phyloP scores from a whole-genome alignment of 257 asterid genomes.

The Solanum rostratum region DNA sequence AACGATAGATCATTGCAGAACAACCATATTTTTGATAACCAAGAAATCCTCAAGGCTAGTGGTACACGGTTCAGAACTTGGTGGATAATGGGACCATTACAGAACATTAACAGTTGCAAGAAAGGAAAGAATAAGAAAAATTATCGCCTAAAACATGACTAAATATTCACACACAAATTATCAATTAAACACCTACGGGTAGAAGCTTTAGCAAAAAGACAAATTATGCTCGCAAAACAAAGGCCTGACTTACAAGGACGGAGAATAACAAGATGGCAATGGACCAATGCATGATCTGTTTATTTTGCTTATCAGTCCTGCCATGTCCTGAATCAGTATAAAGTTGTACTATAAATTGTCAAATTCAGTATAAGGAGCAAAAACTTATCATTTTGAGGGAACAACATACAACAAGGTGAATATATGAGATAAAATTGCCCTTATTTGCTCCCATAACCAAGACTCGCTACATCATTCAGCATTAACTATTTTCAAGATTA shows the following conservation, averaged over 20 bases:
- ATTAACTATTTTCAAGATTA: neutral
- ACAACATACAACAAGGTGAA: neutral
- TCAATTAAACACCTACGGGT: neutral
- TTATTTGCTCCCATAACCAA: neutral
- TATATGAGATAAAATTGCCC: neutral
- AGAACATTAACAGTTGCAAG: neutral
- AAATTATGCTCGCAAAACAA: neutral
- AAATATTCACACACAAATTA: neutral
- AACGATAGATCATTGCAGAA: neutral
- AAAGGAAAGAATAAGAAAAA: neutral
- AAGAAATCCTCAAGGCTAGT: neutral
- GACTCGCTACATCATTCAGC: neutral
- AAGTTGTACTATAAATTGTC: neutral
- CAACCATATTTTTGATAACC: neutral
- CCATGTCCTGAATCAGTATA: constrained; percentile 81
- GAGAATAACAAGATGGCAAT: constrained; percentile 92
- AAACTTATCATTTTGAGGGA: neutral
- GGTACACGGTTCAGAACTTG: neutral
- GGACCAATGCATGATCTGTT: constrained; percentile 96
- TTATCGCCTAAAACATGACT: neutral
- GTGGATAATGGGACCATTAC: neutral
- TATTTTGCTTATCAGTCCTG: constrained; percentile 92
- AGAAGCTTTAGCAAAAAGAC: neutral
- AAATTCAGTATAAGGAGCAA: neutral
- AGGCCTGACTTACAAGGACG: constrained; percentile 58